These are phyloP conservation scores for Grosmannia penicillata DNA, from an alignment of 2,329 filamentous ascomycete species.

Conservation along the genomic window DNA sequence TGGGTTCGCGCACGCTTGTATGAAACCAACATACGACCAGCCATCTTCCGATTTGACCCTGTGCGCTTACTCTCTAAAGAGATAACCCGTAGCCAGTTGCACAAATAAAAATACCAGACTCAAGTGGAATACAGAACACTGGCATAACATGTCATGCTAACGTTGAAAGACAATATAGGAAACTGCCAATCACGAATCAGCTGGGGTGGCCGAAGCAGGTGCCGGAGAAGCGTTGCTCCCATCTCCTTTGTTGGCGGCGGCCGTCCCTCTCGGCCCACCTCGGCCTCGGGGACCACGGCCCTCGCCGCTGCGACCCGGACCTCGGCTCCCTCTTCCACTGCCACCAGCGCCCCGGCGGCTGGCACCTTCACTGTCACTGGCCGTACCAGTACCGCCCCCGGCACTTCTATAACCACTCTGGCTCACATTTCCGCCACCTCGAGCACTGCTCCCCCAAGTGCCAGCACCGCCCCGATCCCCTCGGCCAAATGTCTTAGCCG, in stretches of 20 bases:
- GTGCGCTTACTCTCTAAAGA: no score
- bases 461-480: constrained; percentile 49
- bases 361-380: constrained; percentile 48
- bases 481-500: constrained; percentile 27
- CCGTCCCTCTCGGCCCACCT: constrained; percentile 26
- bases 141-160: no score
- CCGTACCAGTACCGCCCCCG: constrained; percentile 64
- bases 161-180: background rate
- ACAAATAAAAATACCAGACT: no score
- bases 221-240: constrained; percentile 39
- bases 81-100: no score
- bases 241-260: constrained; percentile 32
- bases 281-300: constrained; percentile 41
- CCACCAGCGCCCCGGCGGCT: constrained; percentile 42
- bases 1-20: no score
- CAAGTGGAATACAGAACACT: no score
- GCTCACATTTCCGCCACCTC: constrained; percentile 41
- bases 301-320: constrained; percentile 34
- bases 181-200: constrained; percentile 14
- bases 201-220: constrained; percentile 32
- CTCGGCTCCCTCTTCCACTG: constrained; percentile 38
- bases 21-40: no score
- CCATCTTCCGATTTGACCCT: no score
- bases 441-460: constrained; percentile 50
- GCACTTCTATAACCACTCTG: constrained; percentile 75